Evolutionary conservation across 148 eudicot genomes (phyloP), one percentile per base, ranked within the genome.

Genomic region (Bassia scoparia): DNA sequence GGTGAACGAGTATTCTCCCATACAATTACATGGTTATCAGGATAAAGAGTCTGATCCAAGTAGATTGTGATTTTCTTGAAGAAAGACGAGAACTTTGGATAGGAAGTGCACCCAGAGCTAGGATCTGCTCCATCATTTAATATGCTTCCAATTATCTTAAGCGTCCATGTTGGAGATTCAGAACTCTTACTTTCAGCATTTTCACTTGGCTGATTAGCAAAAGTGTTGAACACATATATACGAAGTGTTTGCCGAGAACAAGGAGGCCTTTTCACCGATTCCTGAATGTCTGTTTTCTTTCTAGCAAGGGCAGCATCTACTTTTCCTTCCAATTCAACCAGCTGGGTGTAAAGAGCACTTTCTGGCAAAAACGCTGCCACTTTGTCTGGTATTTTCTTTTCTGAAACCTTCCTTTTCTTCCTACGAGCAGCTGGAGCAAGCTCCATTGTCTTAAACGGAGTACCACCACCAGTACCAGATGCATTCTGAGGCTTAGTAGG

Each of bases 1-100:
- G 89, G 86, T 21, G 98, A 91, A 48, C 93, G 88, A 31, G 93
- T 74, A 81, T 79, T 86, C 63, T 95, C 98, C 98, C 98, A 95
- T 72, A 83, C 60, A 62, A 95, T 84, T 20, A 89, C 93, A 83
- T 87, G 87, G 56, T 83, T 86, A 55, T 95, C 98, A 12, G 97
- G 91, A 82, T 95, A 95, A 20, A 88, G 77, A 38, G n/a, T 75
- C 74, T 89, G 93, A 77, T 95, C 98, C 75, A 95, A 83, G 79
- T 91, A 95, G 71, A 95, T 77, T 24, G 97, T 89, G 30, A 95
- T 82, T 48, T 81, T 95, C 89, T 89, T 91, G 80, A 91, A 88
- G 61, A 91, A 95, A 24, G 89, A 82, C 8, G 98, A 95, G 71
- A 95, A 89, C 80, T 91, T 89, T 14, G 98, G 97, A 64, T 80